Base-by-base conservation (phyloP, 2,329 filamentous ascomycete species). In the Aspergillus floridensis region DNA sequence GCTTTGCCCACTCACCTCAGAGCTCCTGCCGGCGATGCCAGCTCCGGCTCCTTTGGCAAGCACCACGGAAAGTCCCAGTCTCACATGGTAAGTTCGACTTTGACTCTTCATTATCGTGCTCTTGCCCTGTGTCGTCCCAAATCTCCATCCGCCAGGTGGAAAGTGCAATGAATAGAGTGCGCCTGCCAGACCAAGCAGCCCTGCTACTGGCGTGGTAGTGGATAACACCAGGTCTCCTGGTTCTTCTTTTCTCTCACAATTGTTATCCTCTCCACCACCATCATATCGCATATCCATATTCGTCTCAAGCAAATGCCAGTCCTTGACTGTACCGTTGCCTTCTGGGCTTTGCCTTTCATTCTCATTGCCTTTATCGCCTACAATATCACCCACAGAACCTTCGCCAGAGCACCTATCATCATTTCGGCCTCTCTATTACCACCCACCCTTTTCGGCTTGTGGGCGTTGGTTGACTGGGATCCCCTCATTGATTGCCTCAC, bases 1-100 rank as follows among this genome's bases (percentile, higher is more conserved):
- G 90, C 91, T 65, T 81, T 97, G 70, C 92, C 93, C 65, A 83
- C 90, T 48, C 93, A 96, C 83, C 84, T 97, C 71, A 93, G 74
- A 58, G 74, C 77, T 51, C 70, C 92, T 84, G 84, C 87, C 63
- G 78, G 79, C 60, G 70, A 71, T 41, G 67, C 69, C 60, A 72
- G 71, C 60, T 62, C 72, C 58, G 73, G 71, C 56, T 69, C 70
- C 53, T 73, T 76, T 60, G 73, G 79, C 64, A 81, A 81, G 72
- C 81, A 81, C 70, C 81, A 84, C 69, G 80, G 78, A 64, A 84
- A 84, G 72, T 79, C 81, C 56, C 81, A 84, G 69, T 82, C 80
- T 61, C 81, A 83, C 68, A 81, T 84, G 76, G 81, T 83, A 76
- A 79, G 81, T 78, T 51, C 29, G 38, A 50, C 48, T 12, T 29